Evolutionary conservation across 225 moss, liverwort and hornwort species (phyloP).

Genomic region (Sphagnum tenellum): DNA sequence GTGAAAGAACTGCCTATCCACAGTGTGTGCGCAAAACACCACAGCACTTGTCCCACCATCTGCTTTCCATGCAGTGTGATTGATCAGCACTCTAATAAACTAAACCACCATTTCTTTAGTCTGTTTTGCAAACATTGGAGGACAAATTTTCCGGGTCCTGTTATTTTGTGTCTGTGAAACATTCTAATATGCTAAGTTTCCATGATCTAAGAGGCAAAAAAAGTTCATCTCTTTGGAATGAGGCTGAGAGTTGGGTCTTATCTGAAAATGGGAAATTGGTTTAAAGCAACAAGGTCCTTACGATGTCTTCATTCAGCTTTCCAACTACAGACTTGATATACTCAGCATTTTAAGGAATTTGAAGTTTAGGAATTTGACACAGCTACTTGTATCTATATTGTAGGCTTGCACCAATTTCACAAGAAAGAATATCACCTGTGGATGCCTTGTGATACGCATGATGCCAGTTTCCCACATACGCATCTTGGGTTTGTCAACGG

Average conservation of each 20-base stretch:
- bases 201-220: background rate
- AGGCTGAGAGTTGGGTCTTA: too few relatives aligned
- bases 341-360: too few relatives aligned
- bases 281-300: background rate
- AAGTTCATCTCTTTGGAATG: too few relatives aligned
- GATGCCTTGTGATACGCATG: constrained; percentile 94
- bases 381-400: background rate
- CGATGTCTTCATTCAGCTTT: too few relatives aligned
- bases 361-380: too few relatives aligned
- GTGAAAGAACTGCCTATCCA: constrained; percentile 99
- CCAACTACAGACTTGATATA: too few relatives aligned
- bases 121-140: background rate
- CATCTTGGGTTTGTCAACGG: constrained; percentile 92
- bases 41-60: constrained; percentile 92
- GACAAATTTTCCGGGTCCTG: background rate
- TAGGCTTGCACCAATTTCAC: too few relatives aligned
- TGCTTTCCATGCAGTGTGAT: constrained; percentile 12
- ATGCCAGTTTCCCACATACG: constrained; percentile 98
- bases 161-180: background rate
- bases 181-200: background rate
- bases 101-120: too few relatives aligned
- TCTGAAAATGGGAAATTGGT: too few relatives aligned
- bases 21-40: constrained; percentile 86
- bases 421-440: constrained; percentile 39
- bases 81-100: too few relatives aligned